Evolutionary conservation across 306 rosid genomes (phyloP).

Genomic region (Vigna reflexopilosa): DNA sequence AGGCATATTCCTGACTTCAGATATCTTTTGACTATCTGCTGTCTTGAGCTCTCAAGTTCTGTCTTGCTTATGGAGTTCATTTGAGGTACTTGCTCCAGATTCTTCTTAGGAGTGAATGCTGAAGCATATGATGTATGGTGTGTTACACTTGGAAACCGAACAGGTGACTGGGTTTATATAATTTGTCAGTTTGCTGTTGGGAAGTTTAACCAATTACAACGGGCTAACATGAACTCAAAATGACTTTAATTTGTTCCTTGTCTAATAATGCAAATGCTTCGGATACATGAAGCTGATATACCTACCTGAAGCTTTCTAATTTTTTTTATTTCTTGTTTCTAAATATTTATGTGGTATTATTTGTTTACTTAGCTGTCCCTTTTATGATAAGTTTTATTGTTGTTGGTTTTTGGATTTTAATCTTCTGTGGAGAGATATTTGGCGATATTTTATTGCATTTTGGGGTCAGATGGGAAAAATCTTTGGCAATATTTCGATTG

Average conservation of each 20-base stretch:
- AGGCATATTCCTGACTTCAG: slow-evolving; percentile 53
- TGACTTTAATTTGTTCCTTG: slow-evolving; percentile 41
- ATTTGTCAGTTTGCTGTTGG: slow-evolving; percentile 32
- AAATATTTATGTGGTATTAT: background rate
- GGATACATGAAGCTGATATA: slow-evolving; percentile 17
- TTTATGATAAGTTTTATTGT: background rate
- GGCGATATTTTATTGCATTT: slow-evolving; percentile 21
- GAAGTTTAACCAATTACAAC: slow-evolving; percentile 35
- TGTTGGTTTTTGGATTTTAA: background rate
- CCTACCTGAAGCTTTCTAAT: slow-evolving; percentile 22
- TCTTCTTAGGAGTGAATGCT: slow-evolving; percentile 44
- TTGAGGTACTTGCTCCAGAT: slow-evolving; percentile 51
- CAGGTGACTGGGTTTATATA: slow-evolving; percentile 35
- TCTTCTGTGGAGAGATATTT: background rate
- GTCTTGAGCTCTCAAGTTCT: slow-evolving; percentile 52
- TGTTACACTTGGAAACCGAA: slow-evolving; percentile 42
- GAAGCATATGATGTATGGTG: slow-evolving; percentile 36
- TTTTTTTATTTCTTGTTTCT: slow-evolving; percentile 12
- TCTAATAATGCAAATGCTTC: slow-evolving; percentile 36
- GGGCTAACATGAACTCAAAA: slow-evolving; percentile 37
- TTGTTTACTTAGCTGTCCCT: background rate
- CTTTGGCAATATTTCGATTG: slow-evolving; percentile 12
- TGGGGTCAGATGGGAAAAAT: background rate
- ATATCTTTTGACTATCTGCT: slow-evolving; percentile 49
- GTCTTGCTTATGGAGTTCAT: slow-evolving; percentile 49